Percentiles rank a stretch among this genome's conserved stretches.
These are phyloP conservation scores for Trametes sanguinea DNA, from an alignment of 768 basidiomycete species.

Conservation along the genomic window DNA sequence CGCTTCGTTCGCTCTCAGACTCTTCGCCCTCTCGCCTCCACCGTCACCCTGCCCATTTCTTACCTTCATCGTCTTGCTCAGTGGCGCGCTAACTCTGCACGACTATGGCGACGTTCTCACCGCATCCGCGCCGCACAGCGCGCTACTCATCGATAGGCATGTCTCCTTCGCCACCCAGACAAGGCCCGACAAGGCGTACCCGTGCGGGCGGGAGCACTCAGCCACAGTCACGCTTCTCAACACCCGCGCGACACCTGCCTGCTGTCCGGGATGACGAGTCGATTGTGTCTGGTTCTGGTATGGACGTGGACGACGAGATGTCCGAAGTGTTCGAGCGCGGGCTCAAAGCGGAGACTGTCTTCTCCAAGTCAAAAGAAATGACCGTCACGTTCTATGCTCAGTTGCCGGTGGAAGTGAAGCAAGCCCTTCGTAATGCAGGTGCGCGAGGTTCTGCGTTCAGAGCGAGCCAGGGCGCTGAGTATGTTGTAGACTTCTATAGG, in stretches of 20 bases:
- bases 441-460: conserved; percentile 23
- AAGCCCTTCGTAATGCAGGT: conserved; percentile 71
- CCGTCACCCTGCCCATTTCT: neutral
- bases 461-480: conserved; percentile 4
- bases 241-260: conserved; percentile 33
- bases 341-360: conserved; percentile 42
- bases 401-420: conserved; percentile 74
- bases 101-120: conserved; percentile 61
- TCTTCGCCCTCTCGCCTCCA: neutral
- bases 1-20: neutral
- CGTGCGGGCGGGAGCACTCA: conserved; percentile 31
- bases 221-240: conserved; percentile 45
- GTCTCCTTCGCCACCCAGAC: conserved; percentile 27
- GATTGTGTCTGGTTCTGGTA: conserved; percentile 35
- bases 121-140: conserved; percentile 60
- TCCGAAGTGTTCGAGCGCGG: conserved; percentile 43
- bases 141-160: conserved; percentile 36
- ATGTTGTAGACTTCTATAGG: conserved; percentile 58
- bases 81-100: conserved; percentile 7
- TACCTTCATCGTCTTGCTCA: neutral
- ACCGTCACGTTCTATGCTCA: conserved; percentile 66
- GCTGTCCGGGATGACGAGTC: conserved; percentile 42
- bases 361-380: conserved; percentile 76
- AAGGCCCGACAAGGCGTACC: conserved; percentile 31
- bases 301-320: conserved; percentile 66